Evolutionary conservation across 352 stramenopile species (phyloP).

Genomic region (Pythium vanterpoolii): DNA sequence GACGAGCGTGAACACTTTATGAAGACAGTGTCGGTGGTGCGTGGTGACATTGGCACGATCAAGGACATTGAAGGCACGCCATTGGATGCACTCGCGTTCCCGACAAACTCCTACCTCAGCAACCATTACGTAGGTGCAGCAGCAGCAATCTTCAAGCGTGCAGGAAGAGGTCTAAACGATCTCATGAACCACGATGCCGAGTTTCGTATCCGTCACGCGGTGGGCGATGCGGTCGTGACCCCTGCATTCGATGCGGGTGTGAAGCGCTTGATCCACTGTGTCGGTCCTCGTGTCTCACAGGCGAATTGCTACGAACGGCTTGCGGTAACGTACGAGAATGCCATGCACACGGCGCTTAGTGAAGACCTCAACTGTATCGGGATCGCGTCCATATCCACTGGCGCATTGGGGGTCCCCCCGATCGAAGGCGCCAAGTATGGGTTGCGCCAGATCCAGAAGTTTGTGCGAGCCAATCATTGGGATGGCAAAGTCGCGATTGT

Average conservation of each 20-base stretch:
- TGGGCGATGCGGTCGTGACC: conserved; percentile 37
- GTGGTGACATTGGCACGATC: conserved; percentile 27
- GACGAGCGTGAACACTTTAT: conserved; percentile 23
- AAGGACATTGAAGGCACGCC: conserved; percentile 11
- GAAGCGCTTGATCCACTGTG: conserved; percentile 54
- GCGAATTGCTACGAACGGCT: conserved; percentile 22
- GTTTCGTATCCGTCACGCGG: conserved; percentile 12
- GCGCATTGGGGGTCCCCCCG: conserved; percentile 29
- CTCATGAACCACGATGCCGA: conserved; percentile 4
- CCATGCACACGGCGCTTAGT: conserved; percentile 18
- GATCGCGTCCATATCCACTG: conserved; percentile 34
- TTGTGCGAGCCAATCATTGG: conserved; percentile 44
- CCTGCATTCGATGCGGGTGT: conserved; percentile 53
- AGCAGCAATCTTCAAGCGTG: conserved; percentile 28
- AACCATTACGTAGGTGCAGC: conserved; percentile 29
- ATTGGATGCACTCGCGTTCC: conserved; percentile 29
- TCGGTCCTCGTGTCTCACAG: conserved; percentile 41
- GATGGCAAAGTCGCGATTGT: conserved; percentile 45
- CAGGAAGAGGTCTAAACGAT: conserved; percentile 17
- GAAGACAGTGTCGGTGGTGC: conserved; percentile 19
- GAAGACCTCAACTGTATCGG: conserved; percentile 27
- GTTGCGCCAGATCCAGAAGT: conserved; percentile 52
- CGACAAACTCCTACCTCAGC: conserved; percentile 29
- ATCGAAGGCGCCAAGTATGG: conserved; percentile 34
- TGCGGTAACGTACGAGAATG: conserved; percentile 28